phyloP scores from a whole-genome alignment of 2,329 filamentous ascomycete genomes.

The Pseudocercospora pini-densiflorae region DNA sequence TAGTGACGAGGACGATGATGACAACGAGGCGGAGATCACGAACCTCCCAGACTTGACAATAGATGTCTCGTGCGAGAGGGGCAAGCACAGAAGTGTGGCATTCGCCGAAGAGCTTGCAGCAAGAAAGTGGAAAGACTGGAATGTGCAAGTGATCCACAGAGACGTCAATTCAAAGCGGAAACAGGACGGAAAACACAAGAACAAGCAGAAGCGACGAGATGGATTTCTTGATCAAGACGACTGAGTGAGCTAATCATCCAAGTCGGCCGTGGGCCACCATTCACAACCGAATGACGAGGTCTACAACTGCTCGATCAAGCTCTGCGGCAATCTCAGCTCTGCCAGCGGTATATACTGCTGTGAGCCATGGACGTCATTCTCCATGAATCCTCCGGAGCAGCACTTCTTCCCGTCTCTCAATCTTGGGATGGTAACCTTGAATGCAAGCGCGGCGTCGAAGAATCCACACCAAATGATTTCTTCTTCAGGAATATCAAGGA shows the following conservation, averaged over 20 bases:
- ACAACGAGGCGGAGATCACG: not conserved
- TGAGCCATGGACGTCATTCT: conserved; percentile 9
- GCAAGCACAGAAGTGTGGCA: not conserved
- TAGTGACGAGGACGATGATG: not conserved
- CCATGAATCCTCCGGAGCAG: conserved; percentile 6
- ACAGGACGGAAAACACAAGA: not conserved
- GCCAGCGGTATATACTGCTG: conserved; percentile 9
- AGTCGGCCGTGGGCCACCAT: not conserved
- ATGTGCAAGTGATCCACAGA: not conserved
- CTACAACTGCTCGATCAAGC: not conserved
- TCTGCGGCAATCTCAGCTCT: not conserved
- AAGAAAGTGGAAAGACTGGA: not conserved
- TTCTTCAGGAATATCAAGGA: conserved; percentile 34
- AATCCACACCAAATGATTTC: conserved; percentile 25
- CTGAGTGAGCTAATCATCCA: not conserved
- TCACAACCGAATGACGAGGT: not conserved
- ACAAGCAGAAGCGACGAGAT: not conserved
- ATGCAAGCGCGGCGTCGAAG: conserved; percentile 45
- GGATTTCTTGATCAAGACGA: not conserved
- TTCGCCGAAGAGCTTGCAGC: not conserved
- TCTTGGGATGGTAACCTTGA: conserved; percentile 50
- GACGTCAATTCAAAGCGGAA: not conserved
- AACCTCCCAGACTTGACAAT: not conserved
- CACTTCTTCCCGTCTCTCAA: conserved; percentile 3
- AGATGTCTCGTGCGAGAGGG: not conserved